These are phyloP conservation scores for Blastocladiella emersonii DNA, from an alignment of 371 early-diverging fungal genomes.

Conservation along the genomic window DNA sequence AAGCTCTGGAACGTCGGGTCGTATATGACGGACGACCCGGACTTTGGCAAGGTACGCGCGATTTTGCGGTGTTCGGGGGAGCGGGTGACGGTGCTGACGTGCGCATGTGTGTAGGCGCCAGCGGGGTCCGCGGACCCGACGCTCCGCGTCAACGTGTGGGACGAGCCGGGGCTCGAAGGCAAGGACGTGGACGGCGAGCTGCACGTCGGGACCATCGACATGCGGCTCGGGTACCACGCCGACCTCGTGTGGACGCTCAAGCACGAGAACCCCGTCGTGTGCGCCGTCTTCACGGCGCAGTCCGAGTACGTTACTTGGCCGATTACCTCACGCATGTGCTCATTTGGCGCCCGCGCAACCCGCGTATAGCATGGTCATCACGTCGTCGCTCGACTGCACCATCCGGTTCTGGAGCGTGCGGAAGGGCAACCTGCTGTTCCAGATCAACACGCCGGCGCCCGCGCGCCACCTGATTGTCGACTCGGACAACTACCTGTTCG, in stretches of 20 bases:
- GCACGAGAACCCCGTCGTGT: constrained; percentile 34
- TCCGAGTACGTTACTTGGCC: constrained; percentile 21
- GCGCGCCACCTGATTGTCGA: constrained; percentile 17
- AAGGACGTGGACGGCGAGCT: constrained; percentile 19
- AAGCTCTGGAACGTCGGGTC: constrained; percentile 35
- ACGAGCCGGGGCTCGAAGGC: constrained; percentile 7
- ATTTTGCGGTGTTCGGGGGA: too few species aligned
- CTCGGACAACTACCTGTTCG: constrained; percentile 18
- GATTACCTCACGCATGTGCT: neutral
- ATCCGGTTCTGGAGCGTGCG: constrained; percentile 36
- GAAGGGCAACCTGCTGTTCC: constrained; percentile 35
- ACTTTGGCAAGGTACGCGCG: neutral
- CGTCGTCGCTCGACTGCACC: constrained; percentile 36
- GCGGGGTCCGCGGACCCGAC: neutral
- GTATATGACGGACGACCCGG: constrained; percentile 17
- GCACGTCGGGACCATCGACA: constrained; percentile 9
- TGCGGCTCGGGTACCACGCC: constrained; percentile 31
- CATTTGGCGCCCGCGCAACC: too few species aligned
- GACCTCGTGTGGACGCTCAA: constrained; percentile 31
- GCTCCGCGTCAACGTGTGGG: neutral
- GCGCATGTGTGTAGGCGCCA: too few species aligned
- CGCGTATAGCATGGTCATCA: constrained; percentile 33
- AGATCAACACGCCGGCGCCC: constrained; percentile 36
- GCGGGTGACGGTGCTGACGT: too few species aligned
- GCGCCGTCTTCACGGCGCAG: constrained; percentile 19